A percentile compares a stretch with the other conserved stretches of the same genome.
Conservation (phyloP, 2,329 filamentous ascomycete genomes). For the Pseudocercospora musae region DNA sequence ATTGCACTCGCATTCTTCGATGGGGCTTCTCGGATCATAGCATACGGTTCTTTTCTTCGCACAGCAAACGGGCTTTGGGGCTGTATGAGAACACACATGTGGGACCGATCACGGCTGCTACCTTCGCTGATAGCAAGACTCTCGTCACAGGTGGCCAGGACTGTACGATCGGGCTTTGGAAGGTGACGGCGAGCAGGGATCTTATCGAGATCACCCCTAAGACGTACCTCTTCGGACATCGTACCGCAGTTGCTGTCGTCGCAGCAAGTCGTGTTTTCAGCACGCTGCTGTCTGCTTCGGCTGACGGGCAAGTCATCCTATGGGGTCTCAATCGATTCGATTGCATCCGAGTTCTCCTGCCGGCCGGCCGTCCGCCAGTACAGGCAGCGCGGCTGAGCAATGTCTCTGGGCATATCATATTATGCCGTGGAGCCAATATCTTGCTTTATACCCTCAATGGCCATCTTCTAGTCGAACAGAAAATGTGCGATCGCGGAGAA, state of each 20-base stretch:
- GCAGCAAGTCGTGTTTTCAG: constrained; percentile 86
- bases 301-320: constrained; percentile 77
- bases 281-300: constrained; percentile 77
- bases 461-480: constrained; percentile 74
- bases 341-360: constrained; percentile 57
- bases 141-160: constrained; percentile 90
- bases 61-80: constrained; percentile 76
- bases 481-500: constrained; percentile 62
- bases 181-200: constrained; percentile 59
- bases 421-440: constrained; percentile 74
- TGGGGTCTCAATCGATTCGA: constrained; percentile 93
- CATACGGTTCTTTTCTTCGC: constrained; percentile 89
- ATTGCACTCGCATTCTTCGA: constrained; percentile 86
- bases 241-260: constrained; percentile 74
- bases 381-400: constrained; percentile 87
- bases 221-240: constrained; percentile 85
- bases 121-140: constrained; percentile 85
- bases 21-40: constrained; percentile 96
- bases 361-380: constrained; percentile 54
- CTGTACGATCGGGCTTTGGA: constrained; percentile 84
- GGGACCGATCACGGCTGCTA: constrained; percentile 77
- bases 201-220: constrained; percentile 74
- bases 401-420: constrained; percentile 80
- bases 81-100: constrained; percentile 93
- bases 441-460: constrained; percentile 87